Base-by-base conservation (phyloP, 2,329 filamentous ascomycete genomes). In the Rhinocladiella similis region DNA sequence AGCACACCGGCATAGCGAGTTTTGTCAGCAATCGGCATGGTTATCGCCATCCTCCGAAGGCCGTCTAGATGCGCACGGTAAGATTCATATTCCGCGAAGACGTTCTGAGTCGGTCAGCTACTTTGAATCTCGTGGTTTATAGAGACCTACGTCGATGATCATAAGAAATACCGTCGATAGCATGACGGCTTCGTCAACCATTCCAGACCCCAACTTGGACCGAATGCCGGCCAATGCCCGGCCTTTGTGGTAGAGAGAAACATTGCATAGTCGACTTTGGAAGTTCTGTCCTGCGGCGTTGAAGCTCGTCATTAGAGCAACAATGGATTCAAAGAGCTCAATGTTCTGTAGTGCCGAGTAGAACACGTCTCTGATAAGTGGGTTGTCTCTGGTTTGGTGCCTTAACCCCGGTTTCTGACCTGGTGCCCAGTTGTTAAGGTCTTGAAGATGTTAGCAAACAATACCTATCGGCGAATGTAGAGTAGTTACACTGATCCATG, bases 151-250 rank as follows among this genome's bases (percentile, higher is more conserved):
- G 22, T 61, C 59, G 39, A 53, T 61, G n/a, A 61, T 61, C 59
- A 61, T 61, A 19, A 61, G 53, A 22, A 61, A 57, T 10, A 61
- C 53, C 2, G 59, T 61, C 18, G 59, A 56, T 20, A 61, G 41
- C 25, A 61, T 54, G 20, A 61, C 49, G 39, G 55, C 59, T 19
- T 61, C 55, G 42, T 61, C 59, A 4, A 61, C 48, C 16, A 33
- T 36, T 14, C 59, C 59, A 5, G 49, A 55, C 14, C 25, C 47
- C 46, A 61, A 42, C 36, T 58, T 58, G 6, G 16, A 36, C 13
- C 59, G 19, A 7, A 61, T 58, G 22, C 45, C 55, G 12, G 50
- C 45, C 27, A 61, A 39, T 12, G 59, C 55, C 27, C 53, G 51
- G 18, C 52, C 54, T 33, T 61, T 58, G 49, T 61, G 59, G 20